Base-by-base conservation (phyloP, 1,139 yeast genomes). In the Geotrichum histeridarum region DNA sequence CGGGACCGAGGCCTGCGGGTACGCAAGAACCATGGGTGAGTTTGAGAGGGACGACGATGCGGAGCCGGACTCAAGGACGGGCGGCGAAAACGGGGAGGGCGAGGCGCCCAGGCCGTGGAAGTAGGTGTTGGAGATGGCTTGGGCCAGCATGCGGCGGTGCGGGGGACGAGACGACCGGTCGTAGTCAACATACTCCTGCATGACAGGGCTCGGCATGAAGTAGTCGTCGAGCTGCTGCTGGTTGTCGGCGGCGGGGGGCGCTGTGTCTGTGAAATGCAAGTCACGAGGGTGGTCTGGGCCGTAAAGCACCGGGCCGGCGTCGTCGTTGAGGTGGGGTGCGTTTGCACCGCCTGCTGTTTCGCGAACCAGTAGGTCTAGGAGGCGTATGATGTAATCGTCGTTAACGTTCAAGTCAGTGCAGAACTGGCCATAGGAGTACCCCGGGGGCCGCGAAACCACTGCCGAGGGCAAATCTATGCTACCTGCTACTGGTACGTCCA, bases 341-440 rank as follows among this genome's bases (percentile, higher is more conserved):
- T 44, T 44, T 12, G 39, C n/a, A 7, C 51, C 49, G n/a, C 42
- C 22, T 11, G 44, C 47, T 7, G 56, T 54, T 41, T 54, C 56
- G 14, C 38, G 27, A 8, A 54, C 48, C 18, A 54, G 31, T 11
- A 54, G 32, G 12, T 54, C 56, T 12, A 54, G 45, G 6, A 54
- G 48, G 18, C 54, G 39, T 12, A 54, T 14, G 31, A 54, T 41
- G 35, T 54, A 50, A 18, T 41, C 57, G 47, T 63, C 66, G 32
- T 60, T 53, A 12, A 62, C 59, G 42, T 65, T 63, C 27, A 65
- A 55, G 42, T 65, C 67, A 15, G 52, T 51, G 50, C 68, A 64
- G 49, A 65, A 65, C 50, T 57, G 56, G 7, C 63, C 67, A 42
- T 61, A 63, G 5, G 59, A 42, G 15, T 54, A 54, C 2, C 39